These are phyloP conservation scores for Boletales sp. DNA, from an alignment of 768 basidiomycete species.

Conservation along the genomic window DNA sequence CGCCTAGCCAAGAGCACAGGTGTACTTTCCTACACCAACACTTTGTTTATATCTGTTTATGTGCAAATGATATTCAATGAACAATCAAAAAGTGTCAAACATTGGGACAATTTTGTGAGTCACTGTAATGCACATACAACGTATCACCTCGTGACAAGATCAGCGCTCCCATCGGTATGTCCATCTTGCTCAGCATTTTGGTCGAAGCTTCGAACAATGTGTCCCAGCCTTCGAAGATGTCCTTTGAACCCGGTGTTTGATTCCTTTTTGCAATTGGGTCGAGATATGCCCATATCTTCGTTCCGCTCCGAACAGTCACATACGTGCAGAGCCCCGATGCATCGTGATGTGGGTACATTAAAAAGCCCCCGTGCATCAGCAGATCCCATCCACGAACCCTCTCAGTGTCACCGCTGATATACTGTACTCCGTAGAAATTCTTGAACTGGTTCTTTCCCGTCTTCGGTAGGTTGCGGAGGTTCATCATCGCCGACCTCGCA, in stretches of 20 bases:
- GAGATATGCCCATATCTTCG: background rate
- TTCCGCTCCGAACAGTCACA: background rate
- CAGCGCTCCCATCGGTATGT: background rate
- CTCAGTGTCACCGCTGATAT: background rate
- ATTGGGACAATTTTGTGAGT: no score
- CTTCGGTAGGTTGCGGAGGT: background rate
- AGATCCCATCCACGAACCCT: background rate
- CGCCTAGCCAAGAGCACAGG: no score
- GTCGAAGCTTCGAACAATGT: rapidly evolving
- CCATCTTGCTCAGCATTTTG: rapidly evolving
- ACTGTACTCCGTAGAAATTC: background rate
- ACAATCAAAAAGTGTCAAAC: no score
- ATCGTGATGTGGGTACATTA: conserved; percentile 4
- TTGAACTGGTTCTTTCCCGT: background rate
- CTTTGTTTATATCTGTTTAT: no score
- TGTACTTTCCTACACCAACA: no score
- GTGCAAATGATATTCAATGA: no score
- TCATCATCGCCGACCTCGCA: background rate
- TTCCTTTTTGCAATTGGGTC: background rate
- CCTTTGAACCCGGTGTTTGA: background rate
- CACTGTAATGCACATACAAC: no score
- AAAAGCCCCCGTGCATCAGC: background rate
- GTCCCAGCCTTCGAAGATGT: background rate
- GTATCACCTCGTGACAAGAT: background rate
- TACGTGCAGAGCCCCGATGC: background rate